Evolutionary conservation across 2,329 filamentous ascomycete genomes (phyloP), one percentile per base, ranked within the genome.

Genomic region (Claviceps fusiformis): DNA sequence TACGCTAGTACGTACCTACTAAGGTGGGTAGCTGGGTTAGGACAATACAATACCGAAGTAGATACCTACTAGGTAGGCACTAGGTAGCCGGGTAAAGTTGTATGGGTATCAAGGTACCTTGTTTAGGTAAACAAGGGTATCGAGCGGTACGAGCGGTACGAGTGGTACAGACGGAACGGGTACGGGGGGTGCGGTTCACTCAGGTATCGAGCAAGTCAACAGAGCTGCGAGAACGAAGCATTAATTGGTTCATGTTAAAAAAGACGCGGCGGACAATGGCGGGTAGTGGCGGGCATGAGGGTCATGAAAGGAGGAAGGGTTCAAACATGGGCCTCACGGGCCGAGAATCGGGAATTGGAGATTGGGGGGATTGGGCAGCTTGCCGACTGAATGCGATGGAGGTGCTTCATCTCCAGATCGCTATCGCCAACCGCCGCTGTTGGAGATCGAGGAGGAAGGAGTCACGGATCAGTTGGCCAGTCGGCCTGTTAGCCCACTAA

Each of bases 361-460:
- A 46, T 51, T 33, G 53, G 47, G 8, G 31, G 8, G 31, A 33
- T n/a, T n/a, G n/a, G n/a, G 39, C 31, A 24, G 52, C 51, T 35
- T 29, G 17, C n/a, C 24, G 45, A 54, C 33, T 8, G 11, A 37
- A 17, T 39, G 45, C 45, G 52, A 54, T 54, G 52, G 52, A 19
- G 29, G 45, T 11, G n/a, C 9, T 13, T 13, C 19, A 43, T 41
- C n/a, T 41, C 33, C 50, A 59, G 58, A 59, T 59, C 54, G 52
- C 50, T 43, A 43, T 43, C 43, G n/a, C 35, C 55, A 27, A 46
- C 44, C 24, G 43, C 19, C 33, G 35, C 35, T n/a, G 41, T 41
- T 50, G 50, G 49, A 19, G 58, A 59, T 59, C 58, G 57, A 53
- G 41, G n/a, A n/a, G n/a, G n/a, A 15, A 35, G 11, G 6, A 15